These are phyloP conservation scores for Cytospora piceae DNA, from an alignment of 2,329 filamentous ascomycete genomes.

Conservation along the genomic window DNA sequence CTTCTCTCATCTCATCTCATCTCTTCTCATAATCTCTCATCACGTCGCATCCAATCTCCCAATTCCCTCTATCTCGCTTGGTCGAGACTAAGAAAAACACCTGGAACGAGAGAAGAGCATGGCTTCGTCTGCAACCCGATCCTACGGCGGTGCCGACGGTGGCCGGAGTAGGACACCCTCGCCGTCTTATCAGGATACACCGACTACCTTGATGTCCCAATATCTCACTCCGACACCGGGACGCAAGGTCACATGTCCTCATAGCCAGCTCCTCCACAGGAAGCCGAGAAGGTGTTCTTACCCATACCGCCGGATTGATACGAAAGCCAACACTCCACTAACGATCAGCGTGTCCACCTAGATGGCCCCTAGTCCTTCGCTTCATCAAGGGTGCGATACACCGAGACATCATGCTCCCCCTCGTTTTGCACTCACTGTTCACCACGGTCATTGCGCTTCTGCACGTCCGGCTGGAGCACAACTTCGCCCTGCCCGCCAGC, in stretches of 20 bases:
- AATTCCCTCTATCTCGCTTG: not conserved
- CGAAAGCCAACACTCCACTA: not conserved
- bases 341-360: not conserved
- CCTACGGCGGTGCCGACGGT: not conserved
- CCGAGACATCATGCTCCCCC: constrained; percentile 11
- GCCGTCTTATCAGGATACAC: constrained; percentile 21
- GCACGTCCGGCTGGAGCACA: constrained; percentile 16
- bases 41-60: not conserved
- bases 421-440: constrained; percentile 12
- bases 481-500: constrained; percentile 18
- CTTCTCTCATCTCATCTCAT: not conserved
- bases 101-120: not conserved
- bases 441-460: constrained; percentile 14
- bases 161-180: constrained; percentile 14
- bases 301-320: not conserved
- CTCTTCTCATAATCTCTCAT: not conserved
- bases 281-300: constrained; percentile 14
- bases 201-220: constrained; percentile 14
- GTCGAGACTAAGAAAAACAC: not conserved
- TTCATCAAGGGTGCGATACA: constrained; percentile 24
- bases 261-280: constrained; percentile 19
- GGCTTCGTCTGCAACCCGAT: not conserved
- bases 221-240: constrained; percentile 14
- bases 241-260: constrained; percentile 19
- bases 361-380: constrained; percentile 23